Evolutionary conservation across 78 protist genomes (phyloP).

Genomic region (Capsaspora owczarzaki): DNA sequence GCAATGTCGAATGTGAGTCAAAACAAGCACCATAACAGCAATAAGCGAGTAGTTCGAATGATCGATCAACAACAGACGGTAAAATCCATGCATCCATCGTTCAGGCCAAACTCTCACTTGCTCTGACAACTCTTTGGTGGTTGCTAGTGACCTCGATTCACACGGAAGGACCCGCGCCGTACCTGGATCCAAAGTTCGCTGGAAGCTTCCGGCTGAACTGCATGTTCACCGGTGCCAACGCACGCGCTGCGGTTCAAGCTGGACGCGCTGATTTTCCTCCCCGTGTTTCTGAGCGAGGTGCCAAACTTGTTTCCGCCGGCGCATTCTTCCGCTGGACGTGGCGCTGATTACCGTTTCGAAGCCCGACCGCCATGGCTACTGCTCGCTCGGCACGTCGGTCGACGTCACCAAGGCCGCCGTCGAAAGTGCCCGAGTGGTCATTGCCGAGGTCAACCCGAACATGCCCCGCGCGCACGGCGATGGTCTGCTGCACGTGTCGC

Average conservation of each 20-base stretch:
- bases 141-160: no score
- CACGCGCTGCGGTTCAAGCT: neutral
- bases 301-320: neutral
- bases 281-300: neutral
- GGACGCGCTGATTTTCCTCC: neutral
- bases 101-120: no score
- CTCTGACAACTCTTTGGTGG: no score
- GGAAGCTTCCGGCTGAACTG: neutral
- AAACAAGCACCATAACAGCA: no score
- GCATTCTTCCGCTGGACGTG: neutral
- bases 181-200: neutral
- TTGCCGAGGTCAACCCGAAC: slow-evolving; percentile 33
- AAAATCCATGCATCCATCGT: no score
- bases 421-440: slow-evolving; percentile 2
- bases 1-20: no score
- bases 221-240: neutral
- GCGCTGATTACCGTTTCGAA: neutral
- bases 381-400: slow-evolving; percentile 23
- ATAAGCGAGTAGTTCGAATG: no score
- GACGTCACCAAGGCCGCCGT: slow-evolving; percentile 1
- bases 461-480: slow-evolving; percentile 43
- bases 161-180: neutral
- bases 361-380: slow-evolving; percentile 35
- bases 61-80: no score
- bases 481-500: slow-evolving; percentile 12